Percentiles rank a stretch among this genome's conserved stretches.
These are phyloP conservation scores for Eustoma russellianum DNA, from an alignment of 257 asterid genomes.

Conservation along the genomic window DNA sequence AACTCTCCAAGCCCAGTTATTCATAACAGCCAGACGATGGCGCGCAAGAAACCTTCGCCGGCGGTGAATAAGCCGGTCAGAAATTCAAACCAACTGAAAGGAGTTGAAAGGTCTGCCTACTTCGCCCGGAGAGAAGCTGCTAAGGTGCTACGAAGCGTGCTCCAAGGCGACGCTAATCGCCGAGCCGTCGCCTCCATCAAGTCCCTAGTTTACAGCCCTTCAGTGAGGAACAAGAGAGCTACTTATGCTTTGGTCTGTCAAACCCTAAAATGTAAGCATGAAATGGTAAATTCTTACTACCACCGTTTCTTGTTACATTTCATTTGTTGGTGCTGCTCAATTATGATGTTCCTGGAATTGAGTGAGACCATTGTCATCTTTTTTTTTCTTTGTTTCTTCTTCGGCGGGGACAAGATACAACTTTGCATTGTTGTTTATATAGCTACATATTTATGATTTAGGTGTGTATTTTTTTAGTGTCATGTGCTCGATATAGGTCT, in stretches of 20 bases:
- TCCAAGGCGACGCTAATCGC: slow-evolving; percentile 84
- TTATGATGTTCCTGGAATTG: too few species aligned
- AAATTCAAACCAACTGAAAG: slow-evolving; percentile 28
- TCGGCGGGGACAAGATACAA: too few species aligned
- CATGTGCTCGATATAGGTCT: too few species aligned
- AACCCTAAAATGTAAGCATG: slow-evolving; percentile 71
- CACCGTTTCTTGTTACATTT: too few species aligned
- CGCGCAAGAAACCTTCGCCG: slow-evolving; percentile 33
- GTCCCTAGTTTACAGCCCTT: slow-evolving; percentile 74
- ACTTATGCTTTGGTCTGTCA: slow-evolving; percentile 84
- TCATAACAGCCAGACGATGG: slow-evolving; percentile 19
- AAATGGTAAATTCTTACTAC: too few species aligned
- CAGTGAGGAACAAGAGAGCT: slow-evolving; percentile 74
- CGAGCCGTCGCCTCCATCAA: slow-evolving; percentile 80
- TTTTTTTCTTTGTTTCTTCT: too few species aligned
- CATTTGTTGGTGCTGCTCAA: too few species aligned
- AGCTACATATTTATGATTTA: too few species aligned
- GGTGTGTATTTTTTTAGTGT: too few species aligned
- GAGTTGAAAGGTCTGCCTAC: slow-evolving; percentile 69
- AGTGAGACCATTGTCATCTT: too few species aligned
- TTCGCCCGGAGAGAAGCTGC: slow-evolving; percentile 96
- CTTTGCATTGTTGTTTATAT: too few species aligned
- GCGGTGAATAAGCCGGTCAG: slow-evolving; percentile 25
- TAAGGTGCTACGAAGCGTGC: slow-evolving; percentile 68
- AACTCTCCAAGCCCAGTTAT: background rate